Evolutionary conservation across 2,329 filamentous ascomycete genomes (phyloP), one percentile per base, ranked within the genome.

Genomic region (Epichloe gansuensis): DNA sequence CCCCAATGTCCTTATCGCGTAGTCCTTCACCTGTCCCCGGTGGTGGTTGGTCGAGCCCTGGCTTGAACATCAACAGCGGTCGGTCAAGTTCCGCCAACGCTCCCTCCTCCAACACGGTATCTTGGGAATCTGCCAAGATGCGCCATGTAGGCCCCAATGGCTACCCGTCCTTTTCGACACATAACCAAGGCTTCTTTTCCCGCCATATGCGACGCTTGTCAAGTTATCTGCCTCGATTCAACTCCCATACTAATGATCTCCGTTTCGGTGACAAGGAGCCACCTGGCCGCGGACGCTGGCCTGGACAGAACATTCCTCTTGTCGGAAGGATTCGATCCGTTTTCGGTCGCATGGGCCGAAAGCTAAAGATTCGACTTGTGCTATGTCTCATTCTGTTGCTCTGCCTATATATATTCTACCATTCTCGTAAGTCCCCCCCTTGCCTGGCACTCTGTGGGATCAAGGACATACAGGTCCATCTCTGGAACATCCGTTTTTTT

Each of bases 41-140:
- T 61, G 89, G 88, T 64, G 89, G 89, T 60, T 96, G 91, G 90
- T 82, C 87, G 52, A 93, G 85, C 69, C 89, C 86, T 52, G 87
- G 84, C 57, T 76, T 88, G 64, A 85, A 81, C 63, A 82, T 85
- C 55, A 82, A 80, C 57, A 87, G 84, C 66, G 84, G 84, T 55
- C 77, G 79, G 58, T 80, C 81, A 39, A 89, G 82, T 64, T 85
- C 87, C 59, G 71, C 69, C 62, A 76, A 68, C 65, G 69, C 72
- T 46, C 48, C 47, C 52, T 79, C 75, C 65, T 76, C 77, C 54
- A 74, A 74, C 50, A 69, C 74, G 40, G 82, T 87, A 48, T 84
- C 85, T 23, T 96, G 89, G 89, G 87, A 89, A 53, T 84, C 85
- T 8, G 83, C 88, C 50, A 88, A 88, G 68, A 82, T 84, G 58